Evolutionary conservation across 768 basidiomycete species (phyloP).

Genomic region (Neoboletus subvelutipes): DNA sequence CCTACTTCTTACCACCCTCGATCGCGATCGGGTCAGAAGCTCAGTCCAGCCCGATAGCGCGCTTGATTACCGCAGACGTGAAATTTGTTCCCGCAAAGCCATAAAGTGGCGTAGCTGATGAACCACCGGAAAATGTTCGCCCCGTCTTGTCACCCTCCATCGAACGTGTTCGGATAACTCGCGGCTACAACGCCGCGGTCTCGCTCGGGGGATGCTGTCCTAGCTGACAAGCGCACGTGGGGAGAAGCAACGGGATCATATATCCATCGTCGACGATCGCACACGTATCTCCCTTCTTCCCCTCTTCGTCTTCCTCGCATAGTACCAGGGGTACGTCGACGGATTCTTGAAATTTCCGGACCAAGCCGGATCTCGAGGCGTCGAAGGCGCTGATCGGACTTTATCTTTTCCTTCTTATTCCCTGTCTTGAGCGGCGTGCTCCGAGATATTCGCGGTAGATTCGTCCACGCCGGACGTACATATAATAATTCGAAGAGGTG

Average conservation of each 20-base stretch:
- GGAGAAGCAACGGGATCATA: neutral
- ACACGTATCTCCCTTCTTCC: constrained; percentile 5
- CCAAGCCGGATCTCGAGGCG: constrained; percentile 17
- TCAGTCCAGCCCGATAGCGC: constrained; percentile 1
- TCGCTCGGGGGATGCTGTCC: neutral
- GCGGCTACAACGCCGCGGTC: neutral
- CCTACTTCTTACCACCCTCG: constrained; percentile 10
- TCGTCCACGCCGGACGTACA: constrained; percentile 5
- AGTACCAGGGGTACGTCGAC: neutral
- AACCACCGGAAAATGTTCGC: neutral
- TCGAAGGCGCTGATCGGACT: constrained; percentile 22
- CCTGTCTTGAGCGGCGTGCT: constrained; percentile 12
- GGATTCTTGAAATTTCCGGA: constrained; percentile 21
- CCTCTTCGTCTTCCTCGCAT: constrained; percentile 3
- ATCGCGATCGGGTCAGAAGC: constrained; percentile 21
- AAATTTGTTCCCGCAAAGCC: neutral
- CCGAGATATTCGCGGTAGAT: constrained; percentile 24
- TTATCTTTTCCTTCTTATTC: neutral
- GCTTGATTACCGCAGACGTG: constrained; percentile 3
- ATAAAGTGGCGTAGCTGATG: neutral
- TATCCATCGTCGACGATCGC: constrained; percentile 4
- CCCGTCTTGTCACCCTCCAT: neutral
- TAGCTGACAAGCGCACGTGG: neutral
- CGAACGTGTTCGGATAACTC: neutral
- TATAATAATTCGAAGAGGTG: neutral